Conservation (phyloP, 1,284 basidiomycete genomes). For the Ustilago shanxiensis region DNA sequence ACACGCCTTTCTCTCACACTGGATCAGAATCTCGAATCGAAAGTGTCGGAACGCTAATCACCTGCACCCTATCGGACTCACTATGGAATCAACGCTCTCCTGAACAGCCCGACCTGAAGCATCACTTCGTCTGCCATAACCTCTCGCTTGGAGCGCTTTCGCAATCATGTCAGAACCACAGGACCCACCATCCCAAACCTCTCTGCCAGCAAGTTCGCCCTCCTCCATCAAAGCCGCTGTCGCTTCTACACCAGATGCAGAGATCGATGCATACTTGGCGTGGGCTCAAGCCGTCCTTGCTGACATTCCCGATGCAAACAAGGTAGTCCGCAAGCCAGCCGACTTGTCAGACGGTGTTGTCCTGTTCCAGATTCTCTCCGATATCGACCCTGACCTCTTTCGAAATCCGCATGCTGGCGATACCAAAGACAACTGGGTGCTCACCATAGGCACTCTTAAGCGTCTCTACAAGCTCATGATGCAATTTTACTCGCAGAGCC, state of each 20-base stretch:
- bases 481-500: slow-evolving; percentile 75
- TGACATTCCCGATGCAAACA: slow-evolving; percentile 21
- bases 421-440: slow-evolving; percentile 83
- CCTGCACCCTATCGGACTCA: not conserved
- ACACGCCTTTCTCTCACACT: not conserved
- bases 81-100: not conserved
- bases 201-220: slow-evolving; percentile 8
- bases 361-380: slow-evolving; percentile 58
- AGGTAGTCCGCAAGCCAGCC: slow-evolving; percentile 18
- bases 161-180: slow-evolving; percentile 23
- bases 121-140: not conserved
- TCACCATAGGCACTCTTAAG: slow-evolving; percentile 85
- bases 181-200: not conserved
- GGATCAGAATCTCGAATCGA: not conserved
- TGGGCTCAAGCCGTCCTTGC: slow-evolving; percentile 51
- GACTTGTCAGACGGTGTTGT: slow-evolving; percentile 61
- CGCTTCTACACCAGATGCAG: slow-evolving; percentile 22
- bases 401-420: slow-evolving; percentile 59
- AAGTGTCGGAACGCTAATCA: not conserved
- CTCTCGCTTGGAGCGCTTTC: too few species aligned
- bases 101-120: not conserved
- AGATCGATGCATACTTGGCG: slow-evolving; percentile 49
- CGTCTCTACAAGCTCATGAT: slow-evolving; percentile 86
- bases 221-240: slow-evolving; percentile 1
- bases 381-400: slow-evolving; percentile 81